These are phyloP conservation scores for Melastoma candidum DNA, from an alignment of 441 rosid genomes.

Conservation along the genomic window DNA sequence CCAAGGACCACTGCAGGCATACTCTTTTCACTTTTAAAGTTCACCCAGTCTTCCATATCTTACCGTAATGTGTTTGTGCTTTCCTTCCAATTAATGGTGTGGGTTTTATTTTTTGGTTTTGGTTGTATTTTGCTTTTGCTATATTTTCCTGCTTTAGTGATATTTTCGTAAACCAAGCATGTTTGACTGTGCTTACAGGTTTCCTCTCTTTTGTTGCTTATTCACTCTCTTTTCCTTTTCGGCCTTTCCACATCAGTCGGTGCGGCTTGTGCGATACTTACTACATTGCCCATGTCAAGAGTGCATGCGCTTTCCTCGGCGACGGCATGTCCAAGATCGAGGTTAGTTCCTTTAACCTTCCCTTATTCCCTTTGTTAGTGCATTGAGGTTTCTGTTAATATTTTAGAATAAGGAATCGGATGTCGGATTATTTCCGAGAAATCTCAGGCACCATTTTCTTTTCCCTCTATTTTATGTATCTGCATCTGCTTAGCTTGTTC, in stretches of 20 bases:
- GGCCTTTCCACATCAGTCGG: conserved; percentile 27
- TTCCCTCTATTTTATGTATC: too few relatives aligned
- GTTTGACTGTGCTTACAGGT: neutral
- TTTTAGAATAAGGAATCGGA: too few relatives aligned
- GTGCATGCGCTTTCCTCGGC: conserved; percentile 90
- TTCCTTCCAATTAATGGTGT: neutral
- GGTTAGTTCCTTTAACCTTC: conserved; percentile 28
- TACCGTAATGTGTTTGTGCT: too few relatives aligned
- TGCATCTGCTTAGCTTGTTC: too few relatives aligned
- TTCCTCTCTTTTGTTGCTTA: neutral
- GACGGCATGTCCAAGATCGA: conserved; percentile 95
- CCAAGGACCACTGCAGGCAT: conserved; percentile 92
- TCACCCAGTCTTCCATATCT: too few relatives aligned
- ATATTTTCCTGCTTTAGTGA: neutral
- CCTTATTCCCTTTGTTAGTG: neutral
- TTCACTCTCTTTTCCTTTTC: neutral
- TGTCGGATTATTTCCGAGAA: too few relatives aligned
- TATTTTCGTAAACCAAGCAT: neutral
- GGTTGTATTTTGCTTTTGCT: neutral
- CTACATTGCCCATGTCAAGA: conserved; percentile 87
- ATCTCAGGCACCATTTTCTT: too few relatives aligned
- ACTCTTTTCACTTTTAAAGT: conserved; percentile 4
- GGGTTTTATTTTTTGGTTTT: neutral
- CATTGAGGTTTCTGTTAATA: too few relatives aligned
- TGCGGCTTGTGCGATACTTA: conserved; percentile 93